Evolutionary conservation across 192 early-diverging fungal genomes (phyloP).

Genomic region (Coemansia biformis): DNA sequence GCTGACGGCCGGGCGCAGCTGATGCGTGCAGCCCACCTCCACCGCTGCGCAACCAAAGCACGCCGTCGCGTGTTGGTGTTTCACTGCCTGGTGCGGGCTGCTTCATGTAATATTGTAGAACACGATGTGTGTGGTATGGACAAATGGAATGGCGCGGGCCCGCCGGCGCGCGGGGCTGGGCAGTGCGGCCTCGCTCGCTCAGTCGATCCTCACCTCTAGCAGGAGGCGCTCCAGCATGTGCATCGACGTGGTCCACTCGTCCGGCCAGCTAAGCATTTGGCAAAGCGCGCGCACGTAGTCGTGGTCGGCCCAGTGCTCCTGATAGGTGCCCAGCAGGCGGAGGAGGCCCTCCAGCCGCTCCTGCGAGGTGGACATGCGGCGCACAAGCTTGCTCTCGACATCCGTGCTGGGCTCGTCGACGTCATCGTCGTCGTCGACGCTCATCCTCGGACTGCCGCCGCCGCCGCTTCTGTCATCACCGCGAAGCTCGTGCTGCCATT

Average conservation of each 20-base stretch:
- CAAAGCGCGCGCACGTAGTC: conserved; percentile 40
- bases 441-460: conserved; percentile 11
- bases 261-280: conserved; percentile 45
- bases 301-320: conserved; percentile 51
- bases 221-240: conserved; percentile 49
- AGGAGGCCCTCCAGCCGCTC: conserved; percentile 34
- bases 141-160: too few relatives aligned
- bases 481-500: too few relatives aligned
- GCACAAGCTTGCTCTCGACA: conserved; percentile 31
- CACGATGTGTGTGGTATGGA: too few relatives aligned
- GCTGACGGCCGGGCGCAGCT: too few relatives aligned
- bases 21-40: too few relatives aligned
- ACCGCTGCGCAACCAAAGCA: too few relatives aligned
- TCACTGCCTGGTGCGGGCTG: too few relatives aligned
- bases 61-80: too few relatives aligned
- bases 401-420: conserved; percentile 7
- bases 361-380: conserved; percentile 29
- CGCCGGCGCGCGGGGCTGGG: too few relatives aligned
- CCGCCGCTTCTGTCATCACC: too few relatives aligned
- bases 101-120: too few relatives aligned
- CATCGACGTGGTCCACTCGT: conserved; percentile 52
- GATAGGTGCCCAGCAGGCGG: conserved; percentile 30
- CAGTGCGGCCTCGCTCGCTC: background rate
- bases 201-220: conserved; percentile 47
- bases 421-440: conserved; percentile 24